A percentile compares a stretch with the other conserved stretches of the same genome.
These are phyloP conservation scores for Calcarisporium arbuscula DNA, from an alignment of 2,329 filamentous ascomycete genomes.

Conservation along the genomic window DNA sequence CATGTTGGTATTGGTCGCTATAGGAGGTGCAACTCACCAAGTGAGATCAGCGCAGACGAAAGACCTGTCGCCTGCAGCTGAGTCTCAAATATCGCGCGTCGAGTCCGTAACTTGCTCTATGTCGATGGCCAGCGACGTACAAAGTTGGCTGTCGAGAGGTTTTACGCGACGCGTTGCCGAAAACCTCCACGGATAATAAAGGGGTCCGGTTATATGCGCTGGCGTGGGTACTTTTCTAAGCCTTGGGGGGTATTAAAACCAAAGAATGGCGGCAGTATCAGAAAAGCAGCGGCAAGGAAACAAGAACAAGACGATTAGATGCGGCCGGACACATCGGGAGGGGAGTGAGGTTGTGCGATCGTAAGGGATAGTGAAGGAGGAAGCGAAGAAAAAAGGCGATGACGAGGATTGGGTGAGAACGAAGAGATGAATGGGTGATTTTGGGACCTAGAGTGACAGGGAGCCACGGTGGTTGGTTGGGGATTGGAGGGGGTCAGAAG, in stretches of 20 bases:
- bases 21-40: conserved; percentile 33
- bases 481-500: too few species aligned
- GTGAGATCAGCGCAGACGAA: conserved; percentile 60
- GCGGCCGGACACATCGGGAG: conserved; percentile 26
- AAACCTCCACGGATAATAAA: conserved; percentile 9
- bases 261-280: conserved; percentile 19
- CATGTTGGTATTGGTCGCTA: conserved; percentile 2
- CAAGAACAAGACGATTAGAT: conserved; percentile 16
- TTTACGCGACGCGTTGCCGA: conserved; percentile 27
- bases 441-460: background rate
- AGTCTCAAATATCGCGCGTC: conserved; percentile 35
- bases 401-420: conserved; percentile 2
- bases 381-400: conserved; percentile 10
- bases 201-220: background rate
- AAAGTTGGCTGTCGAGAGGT: conserved; percentile 13
- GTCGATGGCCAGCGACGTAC: conserved; percentile 15
- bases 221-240: too few species aligned
- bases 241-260: conserved; percentile 9
- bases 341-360: background rate
- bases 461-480: background rate
- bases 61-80: conserved; percentile 51
- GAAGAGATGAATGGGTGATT: background rate
- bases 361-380: conserved; percentile 6
- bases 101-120: conserved; percentile 15
- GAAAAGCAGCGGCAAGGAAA: conserved; percentile 18